Evolutionary conservation across 176 grass and related monocot species (phyloP), one percentile per base, ranked within the genome.

Genomic region (Bothriochloa decipiens): DNA sequence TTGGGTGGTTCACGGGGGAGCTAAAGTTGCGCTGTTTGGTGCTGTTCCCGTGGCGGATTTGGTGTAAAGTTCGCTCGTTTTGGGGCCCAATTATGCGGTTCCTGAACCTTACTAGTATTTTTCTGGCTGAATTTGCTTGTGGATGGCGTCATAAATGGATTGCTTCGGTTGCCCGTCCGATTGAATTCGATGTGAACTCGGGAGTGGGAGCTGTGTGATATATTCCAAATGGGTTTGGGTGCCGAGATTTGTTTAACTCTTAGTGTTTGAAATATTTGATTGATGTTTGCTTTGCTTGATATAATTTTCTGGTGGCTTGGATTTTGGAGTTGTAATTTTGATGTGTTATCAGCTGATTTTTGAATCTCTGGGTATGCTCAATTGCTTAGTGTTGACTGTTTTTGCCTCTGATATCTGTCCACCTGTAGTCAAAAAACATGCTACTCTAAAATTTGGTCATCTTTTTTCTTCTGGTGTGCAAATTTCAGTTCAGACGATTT

Each of bases 21-120:
- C 9, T 23, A 79, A 83, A 86, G 35, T 53, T 86, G 25, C 0
- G n/a, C 60, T 15, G 82, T 79, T 83, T 61, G 25, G 55, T 82
- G 71, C 15, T 28, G 74, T 66, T 23, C 68, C 68, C 58, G 66
- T 87, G 69, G 12, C 17, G 75, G 74, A 75, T 87, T 87, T 25
- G 75, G n/a, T 74, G 84, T 40, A 52, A 87, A 79, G 67, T 52
- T 7, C 12, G 62, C 28, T 47, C 0, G 53, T 57, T 43, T 46
- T 17, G 8, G 46, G 18, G 2, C 0, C 4, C 65, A 76, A 82
- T 43, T 42, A 32, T 36, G 72, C 16, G 7, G 0, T 77, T 42
- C 23, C 15, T 20, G 8, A 17, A 32, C 29, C 29, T 1, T 32
- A 32, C 2, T 32, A 32, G 1, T 32, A 32, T 32, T 57, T 5